A percentile compares a stretch with the other conserved stretches of the same genome.
These are phyloP conservation scores for Solanum ahanhuiri DNA, from an alignment of 257 asterid genomes.

Conservation along the genomic window DNA sequence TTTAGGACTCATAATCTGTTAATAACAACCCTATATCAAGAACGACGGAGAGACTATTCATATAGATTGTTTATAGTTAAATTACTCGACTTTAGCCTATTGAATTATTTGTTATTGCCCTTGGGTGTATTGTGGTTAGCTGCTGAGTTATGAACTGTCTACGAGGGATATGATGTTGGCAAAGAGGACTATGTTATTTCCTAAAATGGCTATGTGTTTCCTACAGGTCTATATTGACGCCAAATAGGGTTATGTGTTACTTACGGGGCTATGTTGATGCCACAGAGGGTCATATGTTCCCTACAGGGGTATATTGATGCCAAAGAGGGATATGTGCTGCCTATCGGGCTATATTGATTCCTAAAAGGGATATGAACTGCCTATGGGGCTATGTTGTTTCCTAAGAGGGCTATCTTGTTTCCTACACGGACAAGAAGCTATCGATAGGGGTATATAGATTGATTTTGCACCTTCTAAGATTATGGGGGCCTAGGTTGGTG, in stretches of 20 bases:
- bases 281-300: not conserved
- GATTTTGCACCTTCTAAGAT: not conserved
- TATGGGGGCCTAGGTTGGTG: not conserved
- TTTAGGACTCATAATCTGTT: not conserved
- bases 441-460: not conserved
- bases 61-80: not conserved
- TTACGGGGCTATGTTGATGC: not conserved
- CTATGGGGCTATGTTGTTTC: not conserved
- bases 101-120: not conserved
- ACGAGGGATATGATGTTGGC: not conserved
- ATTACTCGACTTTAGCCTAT: not conserved
- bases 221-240: no score
- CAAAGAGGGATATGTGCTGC: not conserved
- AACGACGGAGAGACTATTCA: no score
- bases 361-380: not conserved
- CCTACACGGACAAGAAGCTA: not conserved
- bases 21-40: not conserved
- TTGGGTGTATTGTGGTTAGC: not conserved
- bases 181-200: no score
- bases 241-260: not conserved
- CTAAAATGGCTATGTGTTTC: no score
- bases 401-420: no score
- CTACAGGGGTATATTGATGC: not conserved
- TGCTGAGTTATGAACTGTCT: not conserved
- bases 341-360: no score